phyloP scores from a whole-genome alignment of 1,284 basidiomycete species.

The Pterulicium gracile region DNA sequence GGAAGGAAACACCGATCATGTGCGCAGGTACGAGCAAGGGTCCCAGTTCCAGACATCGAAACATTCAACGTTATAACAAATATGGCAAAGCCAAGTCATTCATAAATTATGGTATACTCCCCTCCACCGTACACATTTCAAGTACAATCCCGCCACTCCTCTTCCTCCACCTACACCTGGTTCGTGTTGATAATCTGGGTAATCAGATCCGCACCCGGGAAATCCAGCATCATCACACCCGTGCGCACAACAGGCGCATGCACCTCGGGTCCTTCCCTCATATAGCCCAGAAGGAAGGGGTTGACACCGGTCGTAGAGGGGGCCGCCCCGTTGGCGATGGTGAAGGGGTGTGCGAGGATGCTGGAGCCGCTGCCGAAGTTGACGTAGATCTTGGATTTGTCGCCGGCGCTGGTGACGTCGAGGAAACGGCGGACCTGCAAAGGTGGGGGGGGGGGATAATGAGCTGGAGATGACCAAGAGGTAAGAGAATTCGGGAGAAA shows the following conservation, averaged over 20 bases:
- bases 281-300: conserved; percentile 1
- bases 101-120: no score
- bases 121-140: no score
- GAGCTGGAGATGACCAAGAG: background rate
- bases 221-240: conserved; percentile 1
- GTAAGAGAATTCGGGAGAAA: background rate
- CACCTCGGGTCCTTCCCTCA: background rate
- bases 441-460: background rate
- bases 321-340: background rate
- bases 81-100: no score
- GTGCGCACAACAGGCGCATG: background rate
- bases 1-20: no score
- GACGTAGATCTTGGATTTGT: background rate
- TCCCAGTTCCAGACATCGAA: no score
- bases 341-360: background rate
- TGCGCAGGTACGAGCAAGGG: no score
- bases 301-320: background rate
- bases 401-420: background rate
- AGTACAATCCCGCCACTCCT: no score
- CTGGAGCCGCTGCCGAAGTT: background rate
- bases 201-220: background rate
- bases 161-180: no score
- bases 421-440: conserved; percentile 1
- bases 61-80: no score
- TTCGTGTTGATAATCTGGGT: background rate